Evolutionary conservation across 1,139 yeast genomes (phyloP), one percentile per base, ranked within the genome.

Genomic region (Maudiozyma humilis): DNA sequence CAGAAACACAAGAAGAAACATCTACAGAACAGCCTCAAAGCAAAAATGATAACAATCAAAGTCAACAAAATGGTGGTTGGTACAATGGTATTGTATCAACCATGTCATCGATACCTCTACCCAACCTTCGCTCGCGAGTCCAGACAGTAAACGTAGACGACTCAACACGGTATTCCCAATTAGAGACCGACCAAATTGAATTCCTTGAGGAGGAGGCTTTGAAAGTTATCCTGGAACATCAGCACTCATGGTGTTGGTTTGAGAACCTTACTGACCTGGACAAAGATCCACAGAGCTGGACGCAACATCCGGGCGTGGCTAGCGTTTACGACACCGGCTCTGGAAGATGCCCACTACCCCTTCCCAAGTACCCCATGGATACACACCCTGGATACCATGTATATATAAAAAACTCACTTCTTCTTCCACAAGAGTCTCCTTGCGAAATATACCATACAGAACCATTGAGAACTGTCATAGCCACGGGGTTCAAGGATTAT

Each of bases 231-330:
- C 39, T 44, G 27, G 51, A 49, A 38, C 53, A 52, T 27, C 41
- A 46, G 7, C 47, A 47, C 33, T 46, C 61, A 13, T 59, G 63
- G 64, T 56, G 63, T 41, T 58, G 64, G 65, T 56, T 47, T 46
- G 55, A 56, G 44, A 54, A 54, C 27, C 37, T 51, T 25, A 43
- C 57, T 1, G 16, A 44, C 13, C 35, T 46, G 14, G 47, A 46
- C 17, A 36, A 32, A 5, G 45, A 44, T 17, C 17, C 40, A 29
- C 41, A 38, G n/a, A 38, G 40, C 20, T 49, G 53, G 52, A 38
- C 44, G 3, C 45, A 50, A 7, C 15, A 48, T 14, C 33, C 49
- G 1, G 65, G 65, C 6, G 51, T 54, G 3, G 45, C 58, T 2
- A 56, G 61, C 40, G 64, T 60, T 1, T 49, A 47, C 32, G 58